Base-by-base conservation (phyloP, 208 protist genomes). In the Trypanosoma grayi region DNA sequence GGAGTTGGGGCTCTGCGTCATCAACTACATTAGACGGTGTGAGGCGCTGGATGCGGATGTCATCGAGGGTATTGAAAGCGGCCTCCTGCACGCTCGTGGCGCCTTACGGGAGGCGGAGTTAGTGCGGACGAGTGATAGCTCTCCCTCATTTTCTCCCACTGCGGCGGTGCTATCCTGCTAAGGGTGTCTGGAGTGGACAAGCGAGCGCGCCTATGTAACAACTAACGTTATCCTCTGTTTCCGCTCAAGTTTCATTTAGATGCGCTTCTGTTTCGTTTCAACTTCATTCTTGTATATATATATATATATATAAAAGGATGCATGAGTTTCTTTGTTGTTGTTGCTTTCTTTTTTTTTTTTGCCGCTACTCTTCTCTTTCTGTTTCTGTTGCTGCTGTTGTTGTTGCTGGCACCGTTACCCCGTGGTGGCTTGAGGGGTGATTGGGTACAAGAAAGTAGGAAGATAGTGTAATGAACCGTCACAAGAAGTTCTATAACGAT, bases 401-500 rank as follows among this genome's bases (percentile, higher is more conserved):
- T 51, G 24, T 51, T 37, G 28, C 24, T 59, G 16, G 5, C 9
- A 16, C 14, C 24, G 9, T 27, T 31, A 8, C 7, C 22, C 22
- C 22, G 37, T 22, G 24, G 9, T 2, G 41, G 18, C 43, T 60
- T 30, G 10, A 58, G 10, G 22, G 45, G 14, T 39, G 11, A 8
- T 14, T 53, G 10, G 45, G 16, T 37, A 16, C 14, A 6, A 28
- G 44, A 69, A 69, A 53, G 9, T 66, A 44, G 2, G 43, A 10
- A 30, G 16, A 43, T 8, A 53, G 28, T 20, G 4, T 45, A 45
- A 91, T 91, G 84, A 94, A 91, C 61, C 79, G 84, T 13, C 84
- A 91, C 64, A 76, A 69, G 58, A 87, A 86, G 46, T 92, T 91
- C 50, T 92, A 92, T 64, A 72, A 67, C 24, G 75, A 77, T 55